Evolutionary conservation across 2,329 filamentous ascomycete species (phyloP).

Genomic region (Claviceps maximensis): DNA sequence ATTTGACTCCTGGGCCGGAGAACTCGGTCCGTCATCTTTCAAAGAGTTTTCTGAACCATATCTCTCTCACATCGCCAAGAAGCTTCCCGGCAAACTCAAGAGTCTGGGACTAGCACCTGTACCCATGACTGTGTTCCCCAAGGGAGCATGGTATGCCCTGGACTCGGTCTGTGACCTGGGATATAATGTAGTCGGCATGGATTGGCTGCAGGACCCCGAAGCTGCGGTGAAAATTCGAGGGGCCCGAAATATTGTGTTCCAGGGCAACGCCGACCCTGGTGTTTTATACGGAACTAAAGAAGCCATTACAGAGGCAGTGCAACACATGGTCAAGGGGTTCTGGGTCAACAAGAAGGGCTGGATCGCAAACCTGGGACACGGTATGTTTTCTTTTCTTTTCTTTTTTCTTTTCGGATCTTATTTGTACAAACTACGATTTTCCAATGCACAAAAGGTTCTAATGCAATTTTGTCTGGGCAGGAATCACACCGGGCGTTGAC

Average conservation of each 20-base stretch:
- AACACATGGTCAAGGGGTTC: slow-evolving; percentile 81
- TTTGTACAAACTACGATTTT: too few species aligned
- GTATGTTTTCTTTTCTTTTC: slow-evolving; percentile 27
- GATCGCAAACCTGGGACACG: slow-evolving; percentile 95
- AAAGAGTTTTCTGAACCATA: slow-evolving; percentile 78
- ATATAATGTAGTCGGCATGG: slow-evolving; percentile 86
- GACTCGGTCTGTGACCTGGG: slow-evolving; percentile 77
- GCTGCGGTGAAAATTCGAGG: slow-evolving; percentile 71
- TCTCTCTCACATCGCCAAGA: slow-evolving; percentile 66
- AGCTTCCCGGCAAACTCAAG: slow-evolving; percentile 61
- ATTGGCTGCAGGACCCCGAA: slow-evolving; percentile 86
- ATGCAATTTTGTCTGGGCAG: slow-evolving; percentile 29
- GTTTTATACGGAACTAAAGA: slow-evolving; percentile 75
- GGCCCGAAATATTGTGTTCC: slow-evolving; percentile 61
- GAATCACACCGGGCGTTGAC: slow-evolving; percentile 87
- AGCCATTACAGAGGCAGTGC: slow-evolving; percentile 68
- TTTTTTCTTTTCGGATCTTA: not conserved
- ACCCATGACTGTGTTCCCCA: slow-evolving; percentile 96
- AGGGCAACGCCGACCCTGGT: slow-evolving; percentile 93
- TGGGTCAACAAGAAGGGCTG: slow-evolving; percentile 70
- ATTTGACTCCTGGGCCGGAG: slow-evolving; percentile 96
- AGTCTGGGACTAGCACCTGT: slow-evolving; percentile 67
- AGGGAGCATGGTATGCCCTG: slow-evolving; percentile 91
- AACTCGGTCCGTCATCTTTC: slow-evolving; percentile 76
- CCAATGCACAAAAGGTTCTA: not conserved